A percentile compares a stretch with the other conserved stretches of the same genome.
These are phyloP conservation scores for Periconia sp. DNA, from an alignment of 2,329 filamentous ascomycete genomes.

Conservation along the genomic window DNA sequence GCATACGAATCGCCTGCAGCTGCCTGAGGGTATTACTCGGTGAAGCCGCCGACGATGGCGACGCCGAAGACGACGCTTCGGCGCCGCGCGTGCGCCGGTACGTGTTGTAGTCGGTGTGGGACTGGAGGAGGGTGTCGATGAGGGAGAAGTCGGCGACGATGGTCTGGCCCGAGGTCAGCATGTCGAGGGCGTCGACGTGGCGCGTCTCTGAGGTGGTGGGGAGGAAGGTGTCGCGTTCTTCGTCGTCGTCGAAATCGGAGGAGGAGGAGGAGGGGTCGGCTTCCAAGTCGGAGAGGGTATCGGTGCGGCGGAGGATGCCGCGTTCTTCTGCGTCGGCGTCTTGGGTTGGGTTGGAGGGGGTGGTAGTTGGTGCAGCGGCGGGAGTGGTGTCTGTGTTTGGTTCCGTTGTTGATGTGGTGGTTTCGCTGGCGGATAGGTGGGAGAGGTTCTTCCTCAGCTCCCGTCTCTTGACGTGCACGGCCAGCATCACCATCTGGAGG, in stretches of 20 bases:
- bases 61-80: constrained; percentile 25
- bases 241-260: constrained; percentile 22
- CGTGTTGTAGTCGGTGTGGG: constrained; percentile 42
- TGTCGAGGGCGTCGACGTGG: constrained; percentile 42
- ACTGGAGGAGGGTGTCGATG: constrained; percentile 44
- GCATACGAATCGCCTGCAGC: constrained; percentile 35
- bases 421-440: constrained; percentile 24
- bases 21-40: constrained; percentile 37
- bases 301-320: constrained; percentile 50
- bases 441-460: constrained; percentile 47
- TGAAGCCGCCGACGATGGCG: not conserved
- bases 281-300: constrained; percentile 40
- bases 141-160: constrained; percentile 49
- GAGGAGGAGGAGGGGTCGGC: constrained; percentile 29
- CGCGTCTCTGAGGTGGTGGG: constrained; percentile 27
- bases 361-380: not conserved
- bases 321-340: constrained; percentile 63
- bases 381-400: not conserved
- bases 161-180: constrained; percentile 51
- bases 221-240: constrained; percentile 25
- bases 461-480: constrained; percentile 55
- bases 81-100: constrained; percentile 30
- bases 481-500: constrained; percentile 61
- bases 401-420: constrained; percentile 8
- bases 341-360: constrained; percentile 40